Evolutionary conservation across 768 basidiomycete species (phyloP), one percentile per base, ranked within the genome.

Genomic region (Suillus fuscotomentosus): DNA sequence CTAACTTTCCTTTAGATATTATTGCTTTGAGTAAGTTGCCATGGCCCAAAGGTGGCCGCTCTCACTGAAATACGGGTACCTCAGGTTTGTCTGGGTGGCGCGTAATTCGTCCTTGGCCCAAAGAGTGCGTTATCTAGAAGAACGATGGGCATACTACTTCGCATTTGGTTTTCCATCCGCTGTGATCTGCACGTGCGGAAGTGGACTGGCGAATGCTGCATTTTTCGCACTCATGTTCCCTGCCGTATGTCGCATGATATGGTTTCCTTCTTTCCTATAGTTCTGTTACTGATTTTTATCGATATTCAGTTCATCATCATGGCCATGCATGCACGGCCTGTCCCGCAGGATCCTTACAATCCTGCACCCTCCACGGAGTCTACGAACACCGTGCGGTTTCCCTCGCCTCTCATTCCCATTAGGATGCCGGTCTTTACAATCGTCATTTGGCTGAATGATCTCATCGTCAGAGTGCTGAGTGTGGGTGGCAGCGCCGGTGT

Each of bases 71-170:
- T 65, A 71, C n/a, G 13, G 41, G 22, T 51, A 63, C 34, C 53
- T 62, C 63, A 92, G 92, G 71, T 93, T 90, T 71, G 82, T 89
- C 22, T 93, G 91, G 91, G 85, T 90, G 54, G 84, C 91, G 10
- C 86, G 88, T 15, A 91, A 91, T 2, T 70, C 88, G 66, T 88
- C 90, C 14, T 78, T 94, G 14, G 83, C 91, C 2, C 78, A 84
- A 15, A 80, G 92, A 62, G 85, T 94, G 54, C 79, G 88, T 56
- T 84, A 90, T 72, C 78, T 95, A 22, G 94, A 96, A 76, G 92
- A 94, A 75, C 85, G 93, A 48, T 96, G 94, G 94, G 85, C 90
- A 2, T 96, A 95, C 76, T 93, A 88, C 71, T 83, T 94, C 64
- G 90, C 90, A 5, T 96, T 94, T 67, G 94, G 94, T 83, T 75